phyloP scores from a whole-genome alignment of 805 yeast species.

The Isabelozyma rhagii region DNA sequence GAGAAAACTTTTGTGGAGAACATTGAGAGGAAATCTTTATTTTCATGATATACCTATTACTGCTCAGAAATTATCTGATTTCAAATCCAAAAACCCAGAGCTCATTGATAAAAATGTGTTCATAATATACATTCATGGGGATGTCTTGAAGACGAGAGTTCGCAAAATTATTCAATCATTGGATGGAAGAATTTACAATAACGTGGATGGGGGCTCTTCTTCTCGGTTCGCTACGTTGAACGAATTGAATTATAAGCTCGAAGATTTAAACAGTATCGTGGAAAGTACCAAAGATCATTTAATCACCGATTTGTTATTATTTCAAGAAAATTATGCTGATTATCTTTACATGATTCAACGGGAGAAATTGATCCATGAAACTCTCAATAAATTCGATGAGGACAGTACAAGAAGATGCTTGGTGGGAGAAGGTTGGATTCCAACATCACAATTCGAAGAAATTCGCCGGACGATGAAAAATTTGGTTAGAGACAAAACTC shows the following conservation, averaged over 20 bases:
- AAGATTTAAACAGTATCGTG: slow-evolving; percentile 31
- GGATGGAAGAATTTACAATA: slow-evolving; percentile 36
- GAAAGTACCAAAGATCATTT: slow-evolving; percentile 32
- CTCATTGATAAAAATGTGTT: slow-evolving; percentile 32
- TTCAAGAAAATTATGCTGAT: slow-evolving; percentile 33
- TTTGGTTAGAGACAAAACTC: slow-evolving; percentile 37
- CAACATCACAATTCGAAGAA: slow-evolving; percentile 45
- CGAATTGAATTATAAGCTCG: slow-evolving; percentile 31
- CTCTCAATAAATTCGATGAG: slow-evolving; percentile 64
- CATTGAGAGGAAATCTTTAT: slow-evolving; percentile 39
- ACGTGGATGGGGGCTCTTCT: slow-evolving; percentile 27
- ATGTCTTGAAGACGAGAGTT: slow-evolving; percentile 30
- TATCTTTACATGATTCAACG: slow-evolving; percentile 38
- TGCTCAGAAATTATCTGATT: slow-evolving; percentile 13
- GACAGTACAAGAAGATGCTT: slow-evolving; percentile 64
- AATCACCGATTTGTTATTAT: slow-evolving; percentile 32
- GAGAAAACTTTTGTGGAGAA: slow-evolving; percentile 41
- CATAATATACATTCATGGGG: slow-evolving; percentile 41
- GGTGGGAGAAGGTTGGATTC: slow-evolving; percentile 77
- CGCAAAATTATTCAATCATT: slow-evolving; percentile 34
- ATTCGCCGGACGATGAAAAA: slow-evolving; percentile 38
- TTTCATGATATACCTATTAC: slow-evolving; percentile 37
- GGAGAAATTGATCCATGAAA: slow-evolving; percentile 57
- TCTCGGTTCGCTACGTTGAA: slow-evolving; percentile 21
- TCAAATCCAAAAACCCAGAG: slow-evolving; percentile 8